Base-by-base conservation (phyloP, 2,329 filamentous ascomycete genomes). In the Fusarium sp. region DNA sequence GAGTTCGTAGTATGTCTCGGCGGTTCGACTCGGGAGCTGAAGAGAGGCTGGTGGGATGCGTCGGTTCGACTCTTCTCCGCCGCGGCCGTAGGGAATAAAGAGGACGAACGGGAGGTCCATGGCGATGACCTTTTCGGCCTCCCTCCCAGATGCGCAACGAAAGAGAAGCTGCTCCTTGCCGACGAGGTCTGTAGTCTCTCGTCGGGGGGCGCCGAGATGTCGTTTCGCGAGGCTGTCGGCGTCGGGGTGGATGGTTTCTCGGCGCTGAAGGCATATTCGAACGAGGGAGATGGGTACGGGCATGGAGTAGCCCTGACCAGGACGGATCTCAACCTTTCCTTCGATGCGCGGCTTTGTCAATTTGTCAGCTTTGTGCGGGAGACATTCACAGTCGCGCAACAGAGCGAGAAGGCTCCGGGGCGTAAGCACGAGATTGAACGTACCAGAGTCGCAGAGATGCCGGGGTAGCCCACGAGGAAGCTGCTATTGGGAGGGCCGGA, bases 71-170 rank as follows among this genome's bases (percentile, higher is more conserved):
- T 98, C 97, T 82, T 97, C 94, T 65, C 95, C 95, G 58, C 95
- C 94, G 76, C 95, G 91, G 43, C 96, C 96, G 80, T 95, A 98
- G 3, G 97, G 97, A 81, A 99, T 98, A 84, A 98, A 98, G 68
- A 99, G 90, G 47, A 98, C 94, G 81, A 99, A 99, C 1, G 97
- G 97, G 20, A 99, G 87, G 82, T 99, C 97, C 97, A 99, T 98
- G 77, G 93, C 92, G 72, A 98, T 92, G 68, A 99, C 93, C 79
- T 90, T 94, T 81, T 98, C 97, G 56, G 92, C 92, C 80, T 98
- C 95, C 81, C 91, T 93, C 56, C 95, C 95, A 4, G 93, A 89
- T 2, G 93, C 89, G 83, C 95, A 98, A 75, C 95, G 91, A 82
- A 96, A 98, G 65, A 99, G 86, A 38, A 98, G 87, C 84, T 98